These are phyloP conservation scores for Lecanicillium sp. DNA, from an alignment of 2,329 filamentous ascomycete species.

Conservation along the genomic window DNA sequence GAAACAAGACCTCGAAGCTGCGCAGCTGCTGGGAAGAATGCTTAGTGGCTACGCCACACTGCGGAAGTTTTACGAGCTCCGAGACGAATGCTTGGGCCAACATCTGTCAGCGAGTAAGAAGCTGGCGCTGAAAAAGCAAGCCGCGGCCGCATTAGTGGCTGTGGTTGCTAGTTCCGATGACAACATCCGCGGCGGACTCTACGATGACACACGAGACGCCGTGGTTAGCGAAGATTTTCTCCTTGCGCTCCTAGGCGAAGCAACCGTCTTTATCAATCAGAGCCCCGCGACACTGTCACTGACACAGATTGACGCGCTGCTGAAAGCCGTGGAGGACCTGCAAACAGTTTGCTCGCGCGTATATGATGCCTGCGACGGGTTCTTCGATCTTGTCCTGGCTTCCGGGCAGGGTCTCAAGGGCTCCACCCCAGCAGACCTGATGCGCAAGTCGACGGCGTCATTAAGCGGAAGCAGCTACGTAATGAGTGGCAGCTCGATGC, in stretches of 20 bases:
- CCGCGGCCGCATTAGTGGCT: conserved; percentile 68
- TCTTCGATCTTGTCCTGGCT: conserved; percentile 67
- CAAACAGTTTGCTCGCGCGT: conserved; percentile 68
- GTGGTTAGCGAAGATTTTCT: conserved; percentile 86
- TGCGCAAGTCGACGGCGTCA: conserved; percentile 50
- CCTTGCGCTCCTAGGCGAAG: conserved; percentile 75
- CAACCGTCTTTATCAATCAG: conserved; percentile 66
- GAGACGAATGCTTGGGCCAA: conserved; percentile 46
- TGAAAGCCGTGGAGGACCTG: conserved; percentile 73
- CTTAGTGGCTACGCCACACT: conserved; percentile 90
- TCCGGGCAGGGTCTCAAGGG: conserved; percentile 57
- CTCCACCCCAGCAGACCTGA: conserved; percentile 56
- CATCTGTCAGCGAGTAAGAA: conserved; percentile 30
- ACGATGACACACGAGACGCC: conserved; percentile 70
- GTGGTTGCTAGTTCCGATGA: conserved; percentile 81
- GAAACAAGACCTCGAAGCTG: conserved; percentile 70
- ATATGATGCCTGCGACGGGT: conserved; percentile 68
- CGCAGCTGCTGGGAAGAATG: conserved; percentile 73
- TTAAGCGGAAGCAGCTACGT: conserved; percentile 56
- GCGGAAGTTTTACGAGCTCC: conserved; percentile 82
- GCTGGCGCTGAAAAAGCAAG: conserved; percentile 55
- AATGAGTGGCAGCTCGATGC: conserved; percentile 66
- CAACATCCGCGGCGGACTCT: conserved; percentile 84
- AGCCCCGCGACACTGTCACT: conserved; percentile 49
- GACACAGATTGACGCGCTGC: conserved; percentile 64